Conservation (phyloP, 1,139 yeast genomes). For the Pichia sp. region DNA sequence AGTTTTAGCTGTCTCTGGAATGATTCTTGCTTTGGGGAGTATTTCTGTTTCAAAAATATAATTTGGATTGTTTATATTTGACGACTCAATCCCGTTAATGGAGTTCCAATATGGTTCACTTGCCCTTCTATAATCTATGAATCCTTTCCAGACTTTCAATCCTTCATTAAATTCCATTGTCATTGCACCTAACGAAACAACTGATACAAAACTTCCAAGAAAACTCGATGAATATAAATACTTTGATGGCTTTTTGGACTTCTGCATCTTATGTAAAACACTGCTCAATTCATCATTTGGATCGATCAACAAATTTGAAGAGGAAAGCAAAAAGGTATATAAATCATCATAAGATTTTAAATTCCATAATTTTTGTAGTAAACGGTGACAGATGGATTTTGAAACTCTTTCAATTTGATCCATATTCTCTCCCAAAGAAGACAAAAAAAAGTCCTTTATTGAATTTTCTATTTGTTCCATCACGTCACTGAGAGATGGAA, state of each 20-base stretch:
- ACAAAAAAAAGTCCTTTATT: conserved; percentile 11
- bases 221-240: conserved; percentile 33
- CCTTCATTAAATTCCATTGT: conserved; percentile 55
- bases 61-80: not conserved
- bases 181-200: conserved; percentile 43
- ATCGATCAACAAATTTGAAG: conserved; percentile 25
- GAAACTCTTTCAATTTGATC: conserved; percentile 22
- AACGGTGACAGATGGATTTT: conserved; percentile 19
- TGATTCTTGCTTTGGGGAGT: conserved; percentile 1
- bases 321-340: conserved; percentile 24
- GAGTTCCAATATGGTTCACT: conserved; percentile 22
- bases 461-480: conserved; percentile 20
- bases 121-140: conserved; percentile 43
- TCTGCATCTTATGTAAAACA: conserved; percentile 16
- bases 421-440: not conserved
- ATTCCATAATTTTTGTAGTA: conserved; percentile 22
- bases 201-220: conserved; percentile 37
- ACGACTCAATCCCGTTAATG: not conserved
- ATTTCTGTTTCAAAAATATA: conserved; percentile 1
- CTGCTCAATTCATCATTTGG: conserved; percentile 7
- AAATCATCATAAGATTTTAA: conserved; percentile 28
- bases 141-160: conserved; percentile 46
- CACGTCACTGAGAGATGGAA: conserved; percentile 25
- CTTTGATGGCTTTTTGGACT: conserved; percentile 15
- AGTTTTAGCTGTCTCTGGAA: conserved; percentile 18